Evolutionary conservation across 257 asterid genomes (phyloP).

Genomic region (Nicotiana benthamiana): DNA sequence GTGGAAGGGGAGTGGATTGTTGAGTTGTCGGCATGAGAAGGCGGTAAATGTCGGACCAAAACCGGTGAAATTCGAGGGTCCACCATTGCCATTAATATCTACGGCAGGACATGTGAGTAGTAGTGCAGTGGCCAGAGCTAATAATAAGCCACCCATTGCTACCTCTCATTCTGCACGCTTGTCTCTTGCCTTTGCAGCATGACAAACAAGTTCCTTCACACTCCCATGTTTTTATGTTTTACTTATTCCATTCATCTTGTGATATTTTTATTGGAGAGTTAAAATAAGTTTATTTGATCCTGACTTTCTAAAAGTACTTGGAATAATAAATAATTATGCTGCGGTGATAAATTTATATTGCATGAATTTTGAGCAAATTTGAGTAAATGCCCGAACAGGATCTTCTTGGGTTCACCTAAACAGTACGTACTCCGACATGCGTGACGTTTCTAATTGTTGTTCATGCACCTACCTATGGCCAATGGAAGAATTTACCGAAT

Average conservation of each 20-base stretch:
- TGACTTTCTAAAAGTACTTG: neutral
- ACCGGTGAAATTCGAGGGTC: slow-evolving; percentile 34
- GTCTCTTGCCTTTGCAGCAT: slow-evolving; percentile 78
- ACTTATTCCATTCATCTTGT: fast-evolving
- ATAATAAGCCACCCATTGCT: slow-evolving; percentile 36
- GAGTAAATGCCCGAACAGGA: neutral
- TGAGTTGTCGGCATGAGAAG: slow-evolving; percentile 82
- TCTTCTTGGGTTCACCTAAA: slow-evolving; percentile 9
- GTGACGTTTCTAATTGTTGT: slow-evolving; percentile 4
- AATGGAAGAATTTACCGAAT: neutral
- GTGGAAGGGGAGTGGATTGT: slow-evolving; percentile 42
- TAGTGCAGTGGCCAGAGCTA: slow-evolving; percentile 53
- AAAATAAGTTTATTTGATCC: fast-evolving
- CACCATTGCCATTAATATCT: slow-evolving; percentile 20
- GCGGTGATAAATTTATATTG: too few relatives aligned
- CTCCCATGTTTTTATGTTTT: neutral
- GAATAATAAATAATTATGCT: neutral
- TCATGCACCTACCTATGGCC: neutral
- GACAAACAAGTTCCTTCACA: slow-evolving; percentile 1
- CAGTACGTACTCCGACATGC: slow-evolving; percentile 10
- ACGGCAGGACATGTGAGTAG: slow-evolving; percentile 40
- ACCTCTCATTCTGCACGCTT: slow-evolving; percentile 53
- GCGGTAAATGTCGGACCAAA: slow-evolving; percentile 78
- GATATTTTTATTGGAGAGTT: neutral
- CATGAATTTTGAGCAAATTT: too few relatives aligned